Evolutionary conservation across 345 rosid species (phyloP), one percentile per base, ranked within the genome.

Genomic region (Murraya koenigii): DNA sequence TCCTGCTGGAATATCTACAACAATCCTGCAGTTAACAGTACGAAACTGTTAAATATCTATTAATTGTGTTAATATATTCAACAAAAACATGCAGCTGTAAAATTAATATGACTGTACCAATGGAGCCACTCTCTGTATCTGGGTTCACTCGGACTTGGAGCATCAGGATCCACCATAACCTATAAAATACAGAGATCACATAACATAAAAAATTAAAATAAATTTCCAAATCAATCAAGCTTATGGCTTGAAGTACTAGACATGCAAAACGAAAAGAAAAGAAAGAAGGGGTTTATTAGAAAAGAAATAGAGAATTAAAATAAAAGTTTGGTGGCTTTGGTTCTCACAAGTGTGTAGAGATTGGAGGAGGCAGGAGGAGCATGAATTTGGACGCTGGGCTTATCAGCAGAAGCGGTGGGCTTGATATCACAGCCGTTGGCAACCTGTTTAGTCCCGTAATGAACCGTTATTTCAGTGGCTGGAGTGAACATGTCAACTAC

Each of bases 1-100:
- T 60, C 85, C 84, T 71, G 82, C 80, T 2, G 89, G 89, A 52
- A 86, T 78, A 79, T 86, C 87, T 7, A 82, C 84, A 76, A 82
- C 82, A 77, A 86, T 80, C 86, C 86, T 86, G 80, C 49, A 11
- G 49, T 11, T 13, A 44, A 13, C 49, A 44, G 13, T n/a, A n/a
- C n/a, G 49, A 44, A 13, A 44, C 49, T 3, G 49, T 44, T 44
- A 44, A 44, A 44, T 44, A 44, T 44, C 17, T 44, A 41, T 10
- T 41, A 41, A 41, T 41, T 41, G 49, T 62, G 33, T 13, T 26
- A 17, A 14, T 28, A 33, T 3, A 44, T 44, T 44, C 49, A 60
- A 60, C 64, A 60, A 26, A 60, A 60, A 6, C 64, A 60, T 13
- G 6, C 2, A 7, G 68, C 28, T 1, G 52, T 32, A 33, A 14